Evolutionary conservation across 768 basidiomycete species (phyloP), one percentile per base, ranked within the genome.

Genomic region (Mycena albidolilacea): DNA sequence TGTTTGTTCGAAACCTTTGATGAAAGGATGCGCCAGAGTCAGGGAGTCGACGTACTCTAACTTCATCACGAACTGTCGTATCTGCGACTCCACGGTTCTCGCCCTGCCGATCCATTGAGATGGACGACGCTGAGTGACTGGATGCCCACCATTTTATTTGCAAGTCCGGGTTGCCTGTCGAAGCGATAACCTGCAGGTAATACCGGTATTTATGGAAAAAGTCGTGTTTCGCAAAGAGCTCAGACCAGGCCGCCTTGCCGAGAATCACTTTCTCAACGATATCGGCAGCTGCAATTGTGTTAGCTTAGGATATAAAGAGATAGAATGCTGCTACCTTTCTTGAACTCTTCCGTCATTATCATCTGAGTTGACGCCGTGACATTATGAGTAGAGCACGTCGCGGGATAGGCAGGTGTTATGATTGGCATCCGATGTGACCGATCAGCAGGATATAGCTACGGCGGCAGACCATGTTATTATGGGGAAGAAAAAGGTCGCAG

Each of bases 351-450:
- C 0, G 94, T 97, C 87, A 98, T 96, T 67, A 99, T 95, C 88
- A 93, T 92, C 83, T 98, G 96, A 5, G 97, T 98, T 11, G 97
- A 98, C 54, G 91, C 90, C 64, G 96, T 97, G 71, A 99, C 97
- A 78, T 99, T 99, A 84, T 99, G 98, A 19, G 98, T 99, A 30
- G 97, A 91, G 82, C 97, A 99, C 97, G 99, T 99, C 8, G 97
- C 93, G 58, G 98, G 98, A 83, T 98, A 99, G 12, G 98, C 97
- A 4, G 98, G 98, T 1, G 98, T 99, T 77, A 99, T 99, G 79
- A 99, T 98, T 14, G 98, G 98, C 98, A 99, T 99, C 76, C 96
- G 90, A 83, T 99, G 98, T n/a, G 95, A 90, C 70, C 95, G 89
- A 82, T 98, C 97, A 71, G 90, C 90, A 5, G 96, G 96, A 81